These are phyloP conservation scores for Typha latifolia DNA, from an alignment of 176 grass and related monocot species.

Conservation along the genomic window DNA sequence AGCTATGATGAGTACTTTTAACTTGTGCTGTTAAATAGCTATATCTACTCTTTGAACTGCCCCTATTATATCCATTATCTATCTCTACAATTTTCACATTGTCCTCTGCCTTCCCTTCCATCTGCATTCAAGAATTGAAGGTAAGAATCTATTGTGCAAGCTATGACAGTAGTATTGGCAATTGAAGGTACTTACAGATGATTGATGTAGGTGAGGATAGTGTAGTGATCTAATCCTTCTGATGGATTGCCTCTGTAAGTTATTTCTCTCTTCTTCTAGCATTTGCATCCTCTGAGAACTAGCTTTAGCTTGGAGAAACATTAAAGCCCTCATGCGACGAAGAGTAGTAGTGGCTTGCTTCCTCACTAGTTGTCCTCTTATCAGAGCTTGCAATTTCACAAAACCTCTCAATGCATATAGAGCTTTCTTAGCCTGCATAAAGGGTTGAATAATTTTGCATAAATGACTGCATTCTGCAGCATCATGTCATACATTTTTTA, in stretches of 20 bases:
- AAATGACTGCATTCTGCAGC: no score
- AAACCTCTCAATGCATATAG: conserved; percentile 18
- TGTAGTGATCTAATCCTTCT: conserved; percentile 8
- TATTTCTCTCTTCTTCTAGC: background rate
- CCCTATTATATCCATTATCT: background rate
- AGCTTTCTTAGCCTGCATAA: conserved; percentile 21
- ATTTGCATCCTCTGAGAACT: conserved; percentile 11
- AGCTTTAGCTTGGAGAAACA: conserved; percentile 13
- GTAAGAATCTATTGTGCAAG: background rate
- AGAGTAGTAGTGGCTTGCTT: conserved; percentile 21
- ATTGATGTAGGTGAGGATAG: background rate
- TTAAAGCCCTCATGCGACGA: conserved; percentile 9
- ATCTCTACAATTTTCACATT: conserved; percentile 8
- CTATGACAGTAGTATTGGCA: background rate
- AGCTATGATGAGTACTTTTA: background rate
- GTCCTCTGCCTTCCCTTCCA: background rate
- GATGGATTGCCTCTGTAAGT: background rate
- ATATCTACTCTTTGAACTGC: background rate
- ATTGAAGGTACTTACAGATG: background rate
- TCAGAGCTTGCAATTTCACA: conserved; percentile 22
- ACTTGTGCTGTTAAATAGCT: background rate
- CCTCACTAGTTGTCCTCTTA: conserved; percentile 16
- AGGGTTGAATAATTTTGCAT: no score
- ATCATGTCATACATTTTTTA: no score
- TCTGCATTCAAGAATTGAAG: background rate